phyloP scores from a whole-genome alignment of 805 yeast species.

The Kluyveromyces starmeri region DNA sequence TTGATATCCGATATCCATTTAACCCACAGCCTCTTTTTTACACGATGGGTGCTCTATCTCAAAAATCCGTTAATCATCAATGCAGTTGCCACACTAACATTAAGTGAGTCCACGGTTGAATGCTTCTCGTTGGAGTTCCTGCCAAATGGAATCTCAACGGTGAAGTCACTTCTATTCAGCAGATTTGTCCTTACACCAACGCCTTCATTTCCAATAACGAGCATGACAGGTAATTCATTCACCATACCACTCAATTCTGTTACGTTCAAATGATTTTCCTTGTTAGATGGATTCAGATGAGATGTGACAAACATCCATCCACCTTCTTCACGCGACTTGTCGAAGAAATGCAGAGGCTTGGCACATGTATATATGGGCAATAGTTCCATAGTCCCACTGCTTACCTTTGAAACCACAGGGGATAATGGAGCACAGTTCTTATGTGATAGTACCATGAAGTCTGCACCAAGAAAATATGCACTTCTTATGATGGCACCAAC shows the following conservation, averaged over 20 bases:
- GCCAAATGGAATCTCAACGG: slow-evolving; percentile 29
- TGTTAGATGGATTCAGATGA: slow-evolving; percentile 32
- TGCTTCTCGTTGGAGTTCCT: slow-evolving; percentile 7
- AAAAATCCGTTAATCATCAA: slow-evolving; percentile 38
- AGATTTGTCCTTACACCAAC: slow-evolving; percentile 66
- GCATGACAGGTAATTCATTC: slow-evolving; percentile 46
- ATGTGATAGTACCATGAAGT: slow-evolving; percentile 62
- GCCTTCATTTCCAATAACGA: slow-evolving; percentile 83
- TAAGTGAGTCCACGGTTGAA: slow-evolving; percentile 59
- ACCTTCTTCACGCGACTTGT: slow-evolving; percentile 37
- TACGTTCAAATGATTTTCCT: slow-evolving; percentile 30
- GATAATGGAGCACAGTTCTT: slow-evolving; percentile 66
- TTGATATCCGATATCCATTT: too few relatives aligned
- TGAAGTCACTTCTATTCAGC: slow-evolving; percentile 45
- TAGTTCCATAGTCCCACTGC: slow-evolving; percentile 78
- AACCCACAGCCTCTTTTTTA: too few relatives aligned
- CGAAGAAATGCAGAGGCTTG: slow-evolving; percentile 58
- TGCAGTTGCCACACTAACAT: slow-evolving; percentile 87
- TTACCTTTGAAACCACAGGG: slow-evolving; percentile 69
- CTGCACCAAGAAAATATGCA: slow-evolving; percentile 76
- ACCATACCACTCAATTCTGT: slow-evolving; percentile 38
- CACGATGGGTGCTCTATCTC: too few relatives aligned
- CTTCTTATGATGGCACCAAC: slow-evolving; percentile 76
- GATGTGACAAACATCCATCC: slow-evolving; percentile 73
- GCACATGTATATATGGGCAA: slow-evolving; percentile 49